phyloP scores from a whole-genome alignment of 2,329 filamentous ascomycete genomes.

The Simplicillium sp. region DNA sequence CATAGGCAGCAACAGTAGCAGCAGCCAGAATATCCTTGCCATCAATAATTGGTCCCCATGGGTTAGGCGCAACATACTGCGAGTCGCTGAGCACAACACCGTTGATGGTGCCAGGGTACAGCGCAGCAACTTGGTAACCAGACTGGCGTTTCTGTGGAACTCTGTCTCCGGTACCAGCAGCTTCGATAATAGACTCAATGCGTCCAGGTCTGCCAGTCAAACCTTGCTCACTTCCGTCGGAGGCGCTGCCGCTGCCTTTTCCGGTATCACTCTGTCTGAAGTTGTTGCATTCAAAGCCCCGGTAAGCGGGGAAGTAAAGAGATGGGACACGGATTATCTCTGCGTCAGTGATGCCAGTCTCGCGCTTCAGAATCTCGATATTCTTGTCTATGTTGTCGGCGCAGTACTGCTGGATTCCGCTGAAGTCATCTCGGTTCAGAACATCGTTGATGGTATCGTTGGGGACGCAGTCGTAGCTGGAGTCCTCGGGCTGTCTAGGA shows the following conservation, averaged over 20 bases:
- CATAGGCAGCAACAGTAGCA: slow-evolving; percentile 13
- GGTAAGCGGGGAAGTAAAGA: slow-evolving; percentile 8
- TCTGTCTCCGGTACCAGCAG: no score
- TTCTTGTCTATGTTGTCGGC: slow-evolving; percentile 10
- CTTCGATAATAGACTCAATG: no score
- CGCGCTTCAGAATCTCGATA: slow-evolving; percentile 12
- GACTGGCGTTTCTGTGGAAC: no score
- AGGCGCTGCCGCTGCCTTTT: no score
- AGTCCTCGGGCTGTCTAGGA: neutral
- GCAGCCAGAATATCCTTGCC: slow-evolving; percentile 14
- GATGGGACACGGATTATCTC: slow-evolving; percentile 13
- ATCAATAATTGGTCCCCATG: slow-evolving; percentile 15
- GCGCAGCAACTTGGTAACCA: neutral
- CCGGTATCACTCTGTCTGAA: no score
- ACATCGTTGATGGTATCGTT: slow-evolving; percentile 8
- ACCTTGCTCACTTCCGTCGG: neutral
- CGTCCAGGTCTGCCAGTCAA: neutral
- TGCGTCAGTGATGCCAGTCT: slow-evolving; percentile 11
- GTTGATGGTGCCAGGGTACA: neutral
- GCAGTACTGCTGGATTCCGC: slow-evolving; percentile 2
- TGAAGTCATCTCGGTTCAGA: slow-evolving; percentile 7
- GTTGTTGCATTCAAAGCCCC: neutral
- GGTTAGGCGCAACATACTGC: slow-evolving; percentile 6
- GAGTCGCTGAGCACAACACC: neutral
- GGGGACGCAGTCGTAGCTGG: neutral